phyloP scores from a whole-genome alignment of 345 rosid genomes.

The Eucalyptus decipiens region DNA sequence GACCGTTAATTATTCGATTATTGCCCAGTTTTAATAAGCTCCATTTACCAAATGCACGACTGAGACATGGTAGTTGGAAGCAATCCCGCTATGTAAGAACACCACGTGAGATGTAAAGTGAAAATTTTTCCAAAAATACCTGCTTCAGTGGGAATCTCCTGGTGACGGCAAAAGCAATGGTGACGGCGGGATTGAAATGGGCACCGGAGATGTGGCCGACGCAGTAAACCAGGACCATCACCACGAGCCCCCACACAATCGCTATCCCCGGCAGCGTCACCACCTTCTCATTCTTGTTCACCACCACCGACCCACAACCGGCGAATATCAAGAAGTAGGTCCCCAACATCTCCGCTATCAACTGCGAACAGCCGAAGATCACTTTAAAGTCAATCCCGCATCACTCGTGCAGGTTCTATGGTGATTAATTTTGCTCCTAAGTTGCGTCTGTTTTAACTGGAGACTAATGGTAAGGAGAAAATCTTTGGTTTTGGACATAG shows the following conservation, averaged over 20 bases:
- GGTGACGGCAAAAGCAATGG: constrained; percentile 79
- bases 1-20: too few relatives aligned
- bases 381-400: neutral
- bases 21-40: too few relatives aligned
- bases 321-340: constrained; percentile 91
- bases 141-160: constrained; percentile 77
- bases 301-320: constrained; percentile 75
- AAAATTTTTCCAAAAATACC: neutral
- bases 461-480: neutral
- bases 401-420: neutral
- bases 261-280: constrained; percentile 75
- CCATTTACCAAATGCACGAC: too few relatives aligned
- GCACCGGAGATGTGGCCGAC: constrained; percentile 97
- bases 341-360: constrained; percentile 66
- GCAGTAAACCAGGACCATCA: constrained; percentile 73
- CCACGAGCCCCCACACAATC: constrained; percentile 76
- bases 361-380: constrained; percentile 10
- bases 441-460: neutral
- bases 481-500: neutral
- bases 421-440: neutral
- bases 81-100: neutral
- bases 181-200: constrained; percentile 94
- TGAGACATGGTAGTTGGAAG: too few relatives aligned
- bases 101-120: neutral
- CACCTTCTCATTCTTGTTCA: constrained; percentile 46